Base-by-base conservation (phyloP, 108 stramenopile genomes). In the Pseudonitzschia multistriata region DNA sequence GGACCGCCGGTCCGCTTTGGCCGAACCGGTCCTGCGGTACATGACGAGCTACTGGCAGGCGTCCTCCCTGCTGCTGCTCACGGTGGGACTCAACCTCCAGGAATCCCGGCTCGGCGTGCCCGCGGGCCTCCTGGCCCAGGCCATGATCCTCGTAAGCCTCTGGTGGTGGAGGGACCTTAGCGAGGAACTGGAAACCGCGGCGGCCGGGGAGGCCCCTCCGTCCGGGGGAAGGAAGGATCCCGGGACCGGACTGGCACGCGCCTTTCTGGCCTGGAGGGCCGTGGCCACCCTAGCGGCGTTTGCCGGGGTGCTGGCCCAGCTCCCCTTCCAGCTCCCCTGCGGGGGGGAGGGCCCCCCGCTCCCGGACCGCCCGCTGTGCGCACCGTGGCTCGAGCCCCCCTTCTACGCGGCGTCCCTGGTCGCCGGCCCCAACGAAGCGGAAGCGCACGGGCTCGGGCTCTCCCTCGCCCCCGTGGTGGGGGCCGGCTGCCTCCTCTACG, bases 1-100 rank as follows among this genome's bases (percentile, higher is more conserved):
- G 13, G 8, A 22, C 3, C 7, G 10, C 0, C 27, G 59, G 34
- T 37, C 35, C 11, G 1, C 3, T 17, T 13, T 29, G 3, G 59
- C 59, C 3, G 59, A 60, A 5, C 19, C 59, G 15, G 36, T 60
- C n/a, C 14, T 60, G 59, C 24, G 59, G 10, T 21, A 29, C 59
- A 60, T 60, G 35, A 60, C 59, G 2, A 37, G 59, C 34, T 60
- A 60, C 19, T 60, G 59, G 59, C 59, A 60, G n/a, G 59, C 59
- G 34, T 60, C 59, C 6, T 34, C 59, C 19, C 19, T 60, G 30
- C 22, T 60, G 14, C 19, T 60, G 30, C 34, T 60, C 0, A 60
- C 59, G 35, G 59, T 60, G 31, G 24, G 11, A 5, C 30, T 60
- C 5, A 60, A 60, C 14, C 31, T 60, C 10, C 27, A 31, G 3